Base-by-base conservation (phyloP, 345 rosid species). In the Theobroma cacao region DNA sequence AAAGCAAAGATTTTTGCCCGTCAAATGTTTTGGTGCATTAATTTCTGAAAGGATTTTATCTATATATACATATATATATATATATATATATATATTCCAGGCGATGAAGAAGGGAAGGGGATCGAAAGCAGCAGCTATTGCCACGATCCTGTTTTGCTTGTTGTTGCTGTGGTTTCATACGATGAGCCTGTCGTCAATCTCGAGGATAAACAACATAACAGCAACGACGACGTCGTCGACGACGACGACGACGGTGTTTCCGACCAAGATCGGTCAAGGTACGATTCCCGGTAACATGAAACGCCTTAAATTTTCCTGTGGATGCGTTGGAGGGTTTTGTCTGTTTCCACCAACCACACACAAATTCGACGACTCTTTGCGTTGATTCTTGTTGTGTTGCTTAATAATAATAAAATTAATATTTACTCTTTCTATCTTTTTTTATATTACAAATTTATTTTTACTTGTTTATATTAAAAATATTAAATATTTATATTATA, bases 171-270 rank as follows among this genome's bases (percentile, higher is more conserved):
- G 74, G 74, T 69, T 69, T 69, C 74, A 69, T 28, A 45, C 5
- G 38, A 69, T 69, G 56, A 67, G 53, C 33, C 33, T 67, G 40
- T 69, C 58, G 38, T 69, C 58, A 17, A 69, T 69, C 13, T 69
- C 74, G 20, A 69, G 74, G 74, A 69, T 69, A 28, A 69, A 69
- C 74, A 69, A 47, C 56, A 69, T 45, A 17, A 69, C 47, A 7
- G 74, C 56, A 45, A 52, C 74, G 17, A 45, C 38, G 24, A 26
- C 73, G 22, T 69, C 55, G n/a, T 68, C 55, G 2, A 6, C 53
- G 34, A 43, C 55, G 3, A 43, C 52, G 11, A 22, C 72, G 20
- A 12, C 68, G n/a, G n/a, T n/a, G 14, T 34, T 14, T 45, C 11
- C 36, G 0, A 15, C 47, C 38, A 45, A 28, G n/a, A 28, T n/a